Conservation (phyloP, 345 rosid species). For the Passiflora organensis region DNA sequence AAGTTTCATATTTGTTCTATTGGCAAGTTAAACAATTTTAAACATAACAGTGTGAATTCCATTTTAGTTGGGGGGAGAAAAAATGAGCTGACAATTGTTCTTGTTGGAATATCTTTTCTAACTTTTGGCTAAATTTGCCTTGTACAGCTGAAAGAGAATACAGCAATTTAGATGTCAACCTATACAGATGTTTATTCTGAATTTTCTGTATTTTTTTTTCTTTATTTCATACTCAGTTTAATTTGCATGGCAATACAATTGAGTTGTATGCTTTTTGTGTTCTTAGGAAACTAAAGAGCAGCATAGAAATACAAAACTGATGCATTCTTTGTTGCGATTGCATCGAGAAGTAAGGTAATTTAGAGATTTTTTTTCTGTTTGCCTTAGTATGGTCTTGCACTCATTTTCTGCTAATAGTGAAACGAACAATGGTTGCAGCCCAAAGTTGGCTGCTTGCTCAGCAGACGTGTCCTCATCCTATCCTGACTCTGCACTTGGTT, state of each 20-base stretch:
- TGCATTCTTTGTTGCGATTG: conserved; percentile 79
- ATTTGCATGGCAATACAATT: conserved; percentile 3
- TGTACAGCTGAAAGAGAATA: too few relatives aligned
- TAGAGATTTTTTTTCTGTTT: conserved; percentile 7
- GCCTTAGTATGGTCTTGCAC: conserved; percentile 3
- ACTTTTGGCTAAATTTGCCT: not conserved
- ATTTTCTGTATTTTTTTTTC: too few relatives aligned
- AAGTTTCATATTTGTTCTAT: too few relatives aligned
- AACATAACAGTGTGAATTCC: too few relatives aligned
- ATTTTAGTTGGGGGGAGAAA: too few relatives aligned
- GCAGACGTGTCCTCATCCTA: conserved; percentile 83
- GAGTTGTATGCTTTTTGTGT: conserved; percentile 20
- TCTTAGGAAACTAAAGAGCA: conserved; percentile 81
- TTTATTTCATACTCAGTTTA: not conserved
- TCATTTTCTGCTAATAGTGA: conserved; percentile 12
- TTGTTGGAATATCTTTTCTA: not conserved
- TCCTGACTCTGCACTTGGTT: conserved; percentile 89
- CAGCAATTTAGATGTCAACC: too few relatives aligned
- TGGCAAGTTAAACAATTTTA: too few relatives aligned
- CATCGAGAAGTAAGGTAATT: conserved; percentile 90
- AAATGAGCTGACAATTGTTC: too few relatives aligned
- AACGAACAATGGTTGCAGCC: conserved; percentile 52
- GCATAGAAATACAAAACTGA: conserved; percentile 81
- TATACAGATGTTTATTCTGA: too few relatives aligned
- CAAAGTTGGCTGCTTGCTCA: conserved; percentile 91